Percentiles rank a stretch among this genome's conserved stretches.
These are phyloP conservation scores for Pythium guiyangense DNA, from an alignment of 352 stramenopile genomes.

Conservation along the genomic window DNA sequence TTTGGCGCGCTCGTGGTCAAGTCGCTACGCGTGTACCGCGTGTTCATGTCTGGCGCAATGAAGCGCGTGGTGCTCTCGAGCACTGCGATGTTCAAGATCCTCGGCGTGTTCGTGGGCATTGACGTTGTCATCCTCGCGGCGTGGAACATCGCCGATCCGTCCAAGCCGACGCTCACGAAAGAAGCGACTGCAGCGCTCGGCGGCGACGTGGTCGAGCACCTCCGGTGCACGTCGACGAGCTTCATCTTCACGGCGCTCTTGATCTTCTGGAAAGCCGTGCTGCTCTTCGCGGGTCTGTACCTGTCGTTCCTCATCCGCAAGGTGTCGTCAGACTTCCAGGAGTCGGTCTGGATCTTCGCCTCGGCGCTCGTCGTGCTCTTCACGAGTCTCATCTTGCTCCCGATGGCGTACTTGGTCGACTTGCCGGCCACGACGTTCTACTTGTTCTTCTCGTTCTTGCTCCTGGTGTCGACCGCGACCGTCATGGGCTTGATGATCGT, in stretches of 20 bases:
- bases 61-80: slow-evolving; percentile 39
- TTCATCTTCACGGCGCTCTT: slow-evolving; percentile 11
- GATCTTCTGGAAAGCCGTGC: too few species aligned
- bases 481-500: slow-evolving; percentile 44
- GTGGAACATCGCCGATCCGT: slow-evolving; percentile 22
- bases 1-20: slow-evolving; percentile 50
- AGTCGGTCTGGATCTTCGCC: slow-evolving; percentile 59
- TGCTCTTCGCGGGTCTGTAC: too few species aligned
- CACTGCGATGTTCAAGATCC: slow-evolving; percentile 35
- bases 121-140: slow-evolving; percentile 28
- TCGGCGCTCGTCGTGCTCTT: slow-evolving; percentile 45
- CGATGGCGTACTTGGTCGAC: slow-evolving; percentile 43
- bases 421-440: slow-evolving; percentile 34
- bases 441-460: slow-evolving; percentile 20
- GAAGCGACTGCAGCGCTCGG: too few species aligned
- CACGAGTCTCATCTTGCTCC: slow-evolving; percentile 37
- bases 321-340: slow-evolving; percentile 40
- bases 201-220: too few species aligned
- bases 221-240: too few species aligned
- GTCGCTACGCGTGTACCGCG: slow-evolving; percentile 45
- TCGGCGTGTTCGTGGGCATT: too few species aligned
- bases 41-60: slow-evolving; percentile 34
- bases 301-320: too few species aligned
- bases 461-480: slow-evolving; percentile 29
- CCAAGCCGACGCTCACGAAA: too few species aligned